phyloP scores from a whole-genome alignment of 495 filamentous ascomycete genomes.

The Aspergillus wentii region DNA sequence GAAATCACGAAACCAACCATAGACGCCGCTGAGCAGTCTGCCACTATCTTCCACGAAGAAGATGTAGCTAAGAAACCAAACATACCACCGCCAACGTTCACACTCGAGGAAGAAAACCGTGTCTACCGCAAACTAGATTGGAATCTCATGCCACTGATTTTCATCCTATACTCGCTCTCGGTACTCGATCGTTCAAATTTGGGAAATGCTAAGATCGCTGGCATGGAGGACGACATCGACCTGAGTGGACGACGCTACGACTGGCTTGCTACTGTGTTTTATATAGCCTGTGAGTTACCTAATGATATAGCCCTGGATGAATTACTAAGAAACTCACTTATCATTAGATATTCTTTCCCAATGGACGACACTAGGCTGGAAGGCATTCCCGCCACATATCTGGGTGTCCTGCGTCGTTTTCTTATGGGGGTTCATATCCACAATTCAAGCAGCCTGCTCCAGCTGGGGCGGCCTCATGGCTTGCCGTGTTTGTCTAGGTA shows the following conservation, averaged over 20 bases:
- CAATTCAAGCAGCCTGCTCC: constrained; percentile 16
- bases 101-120: constrained; percentile 17
- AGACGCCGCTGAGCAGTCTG: too few species aligned
- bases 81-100: too few species aligned
- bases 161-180: constrained; percentile 19
- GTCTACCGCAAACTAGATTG: constrained; percentile 30
- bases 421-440: constrained; percentile 22
- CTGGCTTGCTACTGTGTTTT: constrained; percentile 32
- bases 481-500: constrained; percentile 18
- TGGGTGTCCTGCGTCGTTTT: constrained; percentile 22
- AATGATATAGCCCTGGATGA: too few species aligned
- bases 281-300: constrained; percentile 26
- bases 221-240: constrained; percentile 13
- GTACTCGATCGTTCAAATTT: constrained; percentile 19
- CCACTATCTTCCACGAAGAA: constrained; percentile 18
- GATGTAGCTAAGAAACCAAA: constrained; percentile 18
- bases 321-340: too few species aligned
- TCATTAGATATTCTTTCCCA: too few species aligned
- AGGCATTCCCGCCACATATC: too few species aligned
- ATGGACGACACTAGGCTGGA: too few species aligned
- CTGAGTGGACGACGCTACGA: constrained; percentile 15
- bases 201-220: constrained; percentile 15
- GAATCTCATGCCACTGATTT: constrained; percentile 23
- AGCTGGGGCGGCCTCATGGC: constrained; percentile 13
- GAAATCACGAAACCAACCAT: too few species aligned